Base-by-base conservation (phyloP, 225 moss, liverwort and hornwort species). In the Marchantia polymorpha region DNA sequence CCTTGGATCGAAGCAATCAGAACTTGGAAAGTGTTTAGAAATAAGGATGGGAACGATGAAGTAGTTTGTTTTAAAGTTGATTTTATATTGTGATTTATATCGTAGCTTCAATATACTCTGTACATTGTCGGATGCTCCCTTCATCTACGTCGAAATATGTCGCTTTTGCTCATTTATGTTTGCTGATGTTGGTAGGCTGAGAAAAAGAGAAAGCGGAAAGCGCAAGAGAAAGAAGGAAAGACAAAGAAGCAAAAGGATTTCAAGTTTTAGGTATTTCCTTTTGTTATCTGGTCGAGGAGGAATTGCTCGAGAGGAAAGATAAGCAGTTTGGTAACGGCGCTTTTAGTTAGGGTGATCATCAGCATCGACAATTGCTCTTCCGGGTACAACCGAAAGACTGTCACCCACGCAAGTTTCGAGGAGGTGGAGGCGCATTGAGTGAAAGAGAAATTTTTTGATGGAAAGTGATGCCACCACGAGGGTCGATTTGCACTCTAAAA, bases 151-250 rank as follows among this genome's bases (percentile, higher is more conserved):
- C 39, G 39, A 39, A 39, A 39, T 39, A 39, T 39, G 39, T 39
- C 39, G 39, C 39, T 39, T 2, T 39, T 39, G 10, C 12, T 69
- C 4, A 13, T 17, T 69, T 20, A 48, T 10, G 31, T 72, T 29
- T 6, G 12, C 39, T 76, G 12, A 12, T 16, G 19, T 69, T 61
- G 1, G 9, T 81, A 96, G 94, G 92, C 89, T 78, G 96, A 96
- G 85, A 96, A 94, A 84, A 94, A 96, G 83, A 89, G 96, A 79
- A 97, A 97, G 81, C 93, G 96, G 67, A 97, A 97, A 82, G 91
- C 91, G 14, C 94, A 97, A 84, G 94, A 97, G 81, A 97, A 97
- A 85, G 96, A 97, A 31, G 94, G 96, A 70, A 97, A 97, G 85
- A 60, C 92, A 29, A 94, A 97, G 90, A 94, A 97, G 78, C 93